Evolutionary conservation across 768 basidiomycete genomes (phyloP).

Genomic region (Xerocomellus amylosporus): DNA sequence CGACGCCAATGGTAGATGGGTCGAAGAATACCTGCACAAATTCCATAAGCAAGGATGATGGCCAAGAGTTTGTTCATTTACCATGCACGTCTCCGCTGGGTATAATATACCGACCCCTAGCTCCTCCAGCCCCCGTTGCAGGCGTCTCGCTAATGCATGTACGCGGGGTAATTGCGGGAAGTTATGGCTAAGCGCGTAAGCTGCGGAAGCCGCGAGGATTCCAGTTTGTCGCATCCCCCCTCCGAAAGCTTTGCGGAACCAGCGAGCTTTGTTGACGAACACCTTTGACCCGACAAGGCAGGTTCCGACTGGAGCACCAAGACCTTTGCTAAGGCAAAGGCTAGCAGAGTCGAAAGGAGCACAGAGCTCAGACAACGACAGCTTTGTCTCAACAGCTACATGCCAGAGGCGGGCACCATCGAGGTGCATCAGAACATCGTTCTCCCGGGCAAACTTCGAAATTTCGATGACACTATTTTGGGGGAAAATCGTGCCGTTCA

Average conservation of each 20-base stretch:
- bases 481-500: slow-evolving; percentile 88
- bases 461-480: slow-evolving; percentile 86
- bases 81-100: slow-evolving; percentile 90
- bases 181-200: slow-evolving; percentile 82
- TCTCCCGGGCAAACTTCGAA: slow-evolving; percentile 65
- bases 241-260: slow-evolving; percentile 93
- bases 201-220: slow-evolving; percentile 75
- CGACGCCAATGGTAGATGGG: slow-evolving; percentile 65
- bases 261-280: slow-evolving; percentile 74
- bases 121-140: slow-evolving; percentile 68
- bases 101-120: slow-evolving; percentile 71
- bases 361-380: slow-evolving; percentile 70
- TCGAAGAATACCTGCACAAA: slow-evolving; percentile 73
- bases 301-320: slow-evolving; percentile 85
- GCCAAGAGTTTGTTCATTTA: slow-evolving; percentile 32
- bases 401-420: slow-evolving; percentile 98
- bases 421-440: slow-evolving; percentile 79
- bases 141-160: slow-evolving; percentile 67
- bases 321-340: slow-evolving; percentile 94
- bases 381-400: slow-evolving; percentile 74
- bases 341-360: slow-evolving; percentile 90
- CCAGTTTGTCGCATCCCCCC: slow-evolving; percentile 96
- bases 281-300: slow-evolving; percentile 78
- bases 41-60: background rate
- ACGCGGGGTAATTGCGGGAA: slow-evolving; percentile 73